Evolutionary conservation across 805 yeast species (phyloP).

Genomic region (Pichia gijzeniarum): DNA sequence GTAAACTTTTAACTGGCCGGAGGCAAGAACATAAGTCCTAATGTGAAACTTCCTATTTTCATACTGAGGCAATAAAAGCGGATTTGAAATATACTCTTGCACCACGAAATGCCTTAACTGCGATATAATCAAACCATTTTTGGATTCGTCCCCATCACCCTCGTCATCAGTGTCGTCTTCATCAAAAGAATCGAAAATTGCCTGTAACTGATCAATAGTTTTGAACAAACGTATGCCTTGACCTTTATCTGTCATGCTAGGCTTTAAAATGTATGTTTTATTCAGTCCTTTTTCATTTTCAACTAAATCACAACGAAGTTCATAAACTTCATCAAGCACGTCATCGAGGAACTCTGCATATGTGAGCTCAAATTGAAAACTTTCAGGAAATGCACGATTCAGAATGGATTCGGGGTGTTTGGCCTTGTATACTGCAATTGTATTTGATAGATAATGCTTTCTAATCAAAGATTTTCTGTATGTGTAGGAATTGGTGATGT

Average conservation of each 20-base stretch:
- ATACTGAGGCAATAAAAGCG: slow-evolving; percentile 58
- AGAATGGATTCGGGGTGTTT: slow-evolving; percentile 70
- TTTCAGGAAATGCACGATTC: slow-evolving; percentile 57
- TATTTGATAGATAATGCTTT: slow-evolving; percentile 82
- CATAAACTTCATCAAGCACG: slow-evolving; percentile 86
- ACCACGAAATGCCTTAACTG: slow-evolving; percentile 88
- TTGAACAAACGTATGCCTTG: slow-evolving; percentile 87
- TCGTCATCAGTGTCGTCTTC: slow-evolving; percentile 61
- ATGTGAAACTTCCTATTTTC: slow-evolving; percentile 78
- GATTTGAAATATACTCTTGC: slow-evolving; percentile 69
- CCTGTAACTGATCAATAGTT: slow-evolving; percentile 73
- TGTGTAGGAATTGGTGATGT: slow-evolving; percentile 71
- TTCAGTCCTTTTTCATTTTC: slow-evolving; percentile 31
- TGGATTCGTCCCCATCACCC: slow-evolving; percentile 38
- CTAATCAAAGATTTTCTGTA: slow-evolving; percentile 88
- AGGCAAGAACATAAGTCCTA: slow-evolving; percentile 72
- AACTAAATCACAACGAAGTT: slow-evolving; percentile 72
- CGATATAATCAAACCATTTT: slow-evolving; percentile 63
- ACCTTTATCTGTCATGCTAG: slow-evolving; percentile 95
- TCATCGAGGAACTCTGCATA: slow-evolving; percentile 96
- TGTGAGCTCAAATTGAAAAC: slow-evolving; percentile 79
- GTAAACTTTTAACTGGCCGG: slow-evolving; percentile 67
- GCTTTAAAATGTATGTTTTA: slow-evolving; percentile 84
- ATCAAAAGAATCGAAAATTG: slow-evolving; percentile 79
- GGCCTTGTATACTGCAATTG: slow-evolving; percentile 64